Conservation (phyloP, 805 yeast genomes). For the Teunomyces aglyptinius region DNA sequence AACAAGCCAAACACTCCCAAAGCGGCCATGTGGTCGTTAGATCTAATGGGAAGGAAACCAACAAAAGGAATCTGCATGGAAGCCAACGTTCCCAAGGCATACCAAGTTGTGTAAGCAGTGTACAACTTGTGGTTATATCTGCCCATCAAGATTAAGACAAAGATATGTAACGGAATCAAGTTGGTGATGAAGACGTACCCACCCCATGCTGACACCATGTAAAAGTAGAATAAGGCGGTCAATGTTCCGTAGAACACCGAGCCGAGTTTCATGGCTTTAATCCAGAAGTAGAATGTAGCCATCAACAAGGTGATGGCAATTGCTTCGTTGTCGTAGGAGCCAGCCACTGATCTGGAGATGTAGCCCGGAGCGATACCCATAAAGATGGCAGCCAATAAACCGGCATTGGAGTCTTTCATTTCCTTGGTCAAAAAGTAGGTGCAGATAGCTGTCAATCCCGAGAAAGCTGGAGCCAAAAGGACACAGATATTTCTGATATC, state of each 20-base stretch:
- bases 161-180: conserved; percentile 92
- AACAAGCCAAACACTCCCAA: conserved; percentile 94
- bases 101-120: conserved; percentile 95
- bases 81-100: conserved; percentile 93
- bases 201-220: conserved; percentile 99
- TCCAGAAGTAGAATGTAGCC: conserved; percentile 96
- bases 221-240: conserved; percentile 87
- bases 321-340: conserved; percentile 98
- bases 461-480: conserved; percentile 92
- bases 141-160: conserved; percentile 89
- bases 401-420: conserved; percentile 87
- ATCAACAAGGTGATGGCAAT: conserved; percentile 93
- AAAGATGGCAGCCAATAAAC: conserved; percentile 86
- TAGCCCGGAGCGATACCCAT: conserved; percentile 99
- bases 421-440: conserved; percentile 86
- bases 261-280: conserved; percentile 88
- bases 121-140: conserved; percentile 81
- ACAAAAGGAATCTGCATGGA: conserved; percentile 99
- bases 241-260: conserved; percentile 79
- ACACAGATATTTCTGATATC: conserved; percentile 97
- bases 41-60: conserved; percentile 93
- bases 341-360: conserved; percentile 97
- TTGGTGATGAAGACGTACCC: conserved; percentile 98
- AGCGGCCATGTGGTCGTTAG: conserved; percentile 98
- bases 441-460: conserved; percentile 87